Conservation (phyloP, 306 rosid species). For the Luffa acutangula region DNA sequence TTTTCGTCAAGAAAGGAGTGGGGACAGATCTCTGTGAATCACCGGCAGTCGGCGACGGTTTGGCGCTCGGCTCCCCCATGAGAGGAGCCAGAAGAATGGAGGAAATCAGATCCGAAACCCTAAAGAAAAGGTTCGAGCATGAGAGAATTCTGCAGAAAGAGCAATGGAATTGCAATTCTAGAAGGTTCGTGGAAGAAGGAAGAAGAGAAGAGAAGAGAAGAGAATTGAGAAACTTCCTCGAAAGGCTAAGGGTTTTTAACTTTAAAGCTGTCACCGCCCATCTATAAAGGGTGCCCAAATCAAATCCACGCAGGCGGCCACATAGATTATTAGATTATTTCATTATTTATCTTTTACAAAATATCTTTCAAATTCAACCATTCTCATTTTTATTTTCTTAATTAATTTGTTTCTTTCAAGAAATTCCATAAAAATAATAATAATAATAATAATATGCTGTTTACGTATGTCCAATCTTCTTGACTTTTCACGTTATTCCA, state of each 20-base stretch:
- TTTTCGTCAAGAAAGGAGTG: slow-evolving; percentile 79
- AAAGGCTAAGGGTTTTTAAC: background rate
- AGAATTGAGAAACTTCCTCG: background rate
- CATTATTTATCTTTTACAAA: too few relatives aligned
- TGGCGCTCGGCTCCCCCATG: slow-evolving; percentile 31
- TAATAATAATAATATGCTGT: background rate
- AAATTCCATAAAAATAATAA: background rate
- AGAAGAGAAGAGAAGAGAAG: background rate
- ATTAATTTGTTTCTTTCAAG: background rate
- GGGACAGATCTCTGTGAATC: slow-evolving; percentile 48
- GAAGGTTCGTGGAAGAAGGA: slow-evolving; percentile 51
- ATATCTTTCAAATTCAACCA: background rate
- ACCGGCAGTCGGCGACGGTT: background rate
- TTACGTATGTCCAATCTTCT: too few relatives aligned
- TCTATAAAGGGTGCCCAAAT: background rate
- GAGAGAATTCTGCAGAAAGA: background rate
- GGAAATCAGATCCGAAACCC: background rate
- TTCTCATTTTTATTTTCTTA: background rate
- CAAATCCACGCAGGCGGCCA: background rate
- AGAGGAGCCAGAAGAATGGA: slow-evolving; percentile 32
- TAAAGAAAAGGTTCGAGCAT: background rate
- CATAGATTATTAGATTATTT: background rate
- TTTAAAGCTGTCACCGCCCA: background rate
- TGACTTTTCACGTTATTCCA: background rate
- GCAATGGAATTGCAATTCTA: slow-evolving; percentile 27